These are phyloP conservation scores for Phytophthora litchii DNA, from an alignment of 352 stramenopile species.

Conservation along the genomic window DNA sequence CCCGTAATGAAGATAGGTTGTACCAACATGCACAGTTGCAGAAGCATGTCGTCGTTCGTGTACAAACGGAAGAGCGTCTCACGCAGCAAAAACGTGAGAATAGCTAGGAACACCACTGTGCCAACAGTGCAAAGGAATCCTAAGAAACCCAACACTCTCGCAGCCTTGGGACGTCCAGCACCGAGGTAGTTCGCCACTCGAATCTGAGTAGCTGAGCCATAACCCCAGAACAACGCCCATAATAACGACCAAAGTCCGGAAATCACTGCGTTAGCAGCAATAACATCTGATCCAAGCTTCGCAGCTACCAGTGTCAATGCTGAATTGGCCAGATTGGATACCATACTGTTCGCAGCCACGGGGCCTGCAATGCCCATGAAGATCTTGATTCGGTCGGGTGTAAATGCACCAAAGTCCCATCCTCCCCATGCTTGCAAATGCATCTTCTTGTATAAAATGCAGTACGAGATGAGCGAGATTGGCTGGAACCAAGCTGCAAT, in stretches of 20 bases:
- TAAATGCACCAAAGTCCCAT: conserved; percentile 70
- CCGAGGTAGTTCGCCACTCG: conserved; percentile 80
- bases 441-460: conserved; percentile 75
- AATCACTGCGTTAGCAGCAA: conserved; percentile 79
- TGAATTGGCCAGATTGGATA: conserved; percentile 78
- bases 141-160: conserved; percentile 56
- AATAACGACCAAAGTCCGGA: conserved; percentile 68
- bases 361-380: conserved; percentile 74
- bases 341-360: conserved; percentile 66
- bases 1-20: conserved; percentile 62
- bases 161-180: conserved; percentile 65
- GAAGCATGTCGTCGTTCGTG: conserved; percentile 53
- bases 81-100: conserved; percentile 47
- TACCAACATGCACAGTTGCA: conserved; percentile 59
- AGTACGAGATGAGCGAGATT: conserved; percentile 75
- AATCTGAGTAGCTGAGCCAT: conserved; percentile 78
- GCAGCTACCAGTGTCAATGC: conserved; percentile 72
- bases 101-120: conserved; percentile 54
- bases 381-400: conserved; percentile 56
- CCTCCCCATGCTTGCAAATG: conserved; percentile 74
- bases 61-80: conserved; percentile 66
- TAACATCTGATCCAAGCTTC: conserved; percentile 73
- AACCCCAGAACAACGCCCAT: conserved; percentile 84
- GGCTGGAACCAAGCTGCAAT: conserved; percentile 85
- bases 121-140: conserved; percentile 66